Conservation (phyloP, 306 rosid genomes). For the Vigna trinervia region DNA sequence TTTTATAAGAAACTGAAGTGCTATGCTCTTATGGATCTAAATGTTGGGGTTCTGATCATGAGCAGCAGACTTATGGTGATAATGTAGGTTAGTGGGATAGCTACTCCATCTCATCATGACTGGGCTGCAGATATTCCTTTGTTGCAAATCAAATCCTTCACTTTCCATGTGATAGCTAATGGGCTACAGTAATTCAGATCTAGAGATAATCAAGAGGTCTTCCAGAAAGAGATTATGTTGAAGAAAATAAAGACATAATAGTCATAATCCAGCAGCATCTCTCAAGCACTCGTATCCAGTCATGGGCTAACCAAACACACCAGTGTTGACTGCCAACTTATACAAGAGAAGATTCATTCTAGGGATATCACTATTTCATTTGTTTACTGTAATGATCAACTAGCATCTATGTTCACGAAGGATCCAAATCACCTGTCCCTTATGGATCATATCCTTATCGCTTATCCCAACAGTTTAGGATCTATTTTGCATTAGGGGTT, state of each 20-base stretch:
- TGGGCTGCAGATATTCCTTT: not conserved
- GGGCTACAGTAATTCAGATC: not conserved
- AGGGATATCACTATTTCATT: constrained; percentile 10
- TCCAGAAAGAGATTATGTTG: not conserved
- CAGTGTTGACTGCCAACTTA: not conserved
- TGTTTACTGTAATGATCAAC: constrained; percentile 23
- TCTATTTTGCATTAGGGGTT: constrained; percentile 6
- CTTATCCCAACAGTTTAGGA: constrained; percentile 17
- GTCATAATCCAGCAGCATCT: not conserved
- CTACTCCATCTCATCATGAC: not conserved
- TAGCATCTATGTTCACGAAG: constrained; percentile 12
- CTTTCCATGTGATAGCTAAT: not conserved
- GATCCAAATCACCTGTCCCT: constrained; percentile 4
- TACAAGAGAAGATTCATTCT: not conserved
- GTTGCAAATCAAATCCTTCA: not conserved
- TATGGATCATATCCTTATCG: not conserved
- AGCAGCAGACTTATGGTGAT: not conserved
- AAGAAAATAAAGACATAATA: not conserved
- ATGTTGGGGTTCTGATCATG: not conserved
- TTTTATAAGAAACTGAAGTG: constrained; percentile 3
- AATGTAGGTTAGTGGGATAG: not conserved
- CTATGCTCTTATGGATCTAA: not conserved
- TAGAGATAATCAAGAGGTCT: constrained; percentile 11
- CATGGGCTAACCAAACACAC: constrained; percentile 12
- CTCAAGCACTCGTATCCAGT: constrained; percentile 12